A percentile compares a stretch with the other conserved stretches of the same genome.
Evolutionary conservation across 169 alveolate genomes (phyloP).

Genomic region (Cryptosporidium ubiquitum): DNA sequence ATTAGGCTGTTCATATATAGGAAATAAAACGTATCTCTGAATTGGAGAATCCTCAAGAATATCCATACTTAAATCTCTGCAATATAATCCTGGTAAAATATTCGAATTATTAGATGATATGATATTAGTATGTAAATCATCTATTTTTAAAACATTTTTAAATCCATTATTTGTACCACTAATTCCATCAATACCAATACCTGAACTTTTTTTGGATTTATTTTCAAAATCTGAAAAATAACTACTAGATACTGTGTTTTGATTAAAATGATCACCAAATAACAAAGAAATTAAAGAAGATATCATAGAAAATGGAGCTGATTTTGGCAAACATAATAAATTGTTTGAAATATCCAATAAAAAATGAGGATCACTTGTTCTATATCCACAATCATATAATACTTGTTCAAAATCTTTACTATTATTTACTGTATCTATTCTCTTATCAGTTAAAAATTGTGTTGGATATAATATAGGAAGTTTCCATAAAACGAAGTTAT

Average conservation of each 20-base stretch:
- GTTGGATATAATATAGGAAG: constrained; percentile 46
- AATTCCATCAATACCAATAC: not conserved
- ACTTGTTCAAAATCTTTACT: constrained; percentile 27
- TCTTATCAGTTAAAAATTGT: constrained; percentile 9
- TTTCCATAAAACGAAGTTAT: constrained; percentile 21
- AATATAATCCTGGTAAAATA: not conserved
- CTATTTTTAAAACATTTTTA: not conserved
- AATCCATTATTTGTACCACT: not conserved
- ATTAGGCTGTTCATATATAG: constrained; percentile 68
- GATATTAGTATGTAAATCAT: not conserved
- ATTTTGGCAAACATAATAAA: constrained; percentile 28
- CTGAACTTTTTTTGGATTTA: not conserved
- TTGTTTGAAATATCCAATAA: constrained; percentile 61
- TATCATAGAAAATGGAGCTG: constrained; percentile 48
- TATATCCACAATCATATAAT: constrained; percentile 26
- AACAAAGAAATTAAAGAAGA: constrained; percentile 35
- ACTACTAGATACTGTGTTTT: not conserved
- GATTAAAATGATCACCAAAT: not conserved
- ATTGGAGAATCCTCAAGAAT: not conserved
- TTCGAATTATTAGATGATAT: not conserved
- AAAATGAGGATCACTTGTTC: constrained; percentile 33
- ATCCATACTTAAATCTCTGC: not conserved
- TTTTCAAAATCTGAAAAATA: not conserved
- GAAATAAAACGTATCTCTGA: constrained; percentile 33
- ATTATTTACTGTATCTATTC: not conserved